These are phyloP conservation scores for Terfezia claveryi DNA, from an alignment of 495 filamentous ascomycete species.

Conservation along the genomic window DNA sequence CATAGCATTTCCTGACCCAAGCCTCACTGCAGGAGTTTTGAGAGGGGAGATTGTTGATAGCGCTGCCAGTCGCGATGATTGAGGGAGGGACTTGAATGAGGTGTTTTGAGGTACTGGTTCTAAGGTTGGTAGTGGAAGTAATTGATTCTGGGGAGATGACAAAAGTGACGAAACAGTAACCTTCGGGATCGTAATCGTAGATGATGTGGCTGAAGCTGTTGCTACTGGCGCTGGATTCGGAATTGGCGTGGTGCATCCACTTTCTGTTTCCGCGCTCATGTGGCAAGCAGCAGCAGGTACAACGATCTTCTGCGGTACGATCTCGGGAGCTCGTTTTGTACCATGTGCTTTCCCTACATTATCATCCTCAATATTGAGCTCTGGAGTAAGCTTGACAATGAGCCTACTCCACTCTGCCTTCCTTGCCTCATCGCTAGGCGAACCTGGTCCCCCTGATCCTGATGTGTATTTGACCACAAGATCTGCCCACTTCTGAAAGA, in stretches of 20 bases:
- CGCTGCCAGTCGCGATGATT: constrained; percentile 47
- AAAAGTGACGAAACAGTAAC: constrained; percentile 13
- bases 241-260: constrained; percentile 1
- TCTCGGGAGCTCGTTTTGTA: too few relatives aligned
- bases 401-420: constrained; percentile 32
- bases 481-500: constrained; percentile 83
- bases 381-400: constrained; percentile 56
- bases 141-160: constrained; percentile 23
- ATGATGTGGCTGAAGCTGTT: constrained; percentile 9
- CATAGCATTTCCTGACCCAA: constrained; percentile 29
- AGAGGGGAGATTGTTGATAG: constrained; percentile 44
- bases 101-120: constrained; percentile 25
- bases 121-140: constrained; percentile 32
- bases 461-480: constrained; percentile 72
- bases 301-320: too few relatives aligned
- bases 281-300: not conserved
- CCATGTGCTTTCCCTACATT: not conserved
- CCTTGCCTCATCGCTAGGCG: constrained; percentile 39
- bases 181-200: constrained; percentile 23
- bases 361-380: constrained; percentile 35
- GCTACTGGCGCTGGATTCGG: constrained; percentile 8
- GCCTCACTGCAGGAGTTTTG: constrained; percentile 82
- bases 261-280: not conserved
- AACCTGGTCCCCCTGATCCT: constrained; percentile 24
- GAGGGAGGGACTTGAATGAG: constrained; percentile 29